Percentiles rank a stretch among this genome's conserved stretches.
Evolutionary conservation across 1,284 basidiomycete genomes (phyloP).

Genomic region (Schizophyllum commune): DNA sequence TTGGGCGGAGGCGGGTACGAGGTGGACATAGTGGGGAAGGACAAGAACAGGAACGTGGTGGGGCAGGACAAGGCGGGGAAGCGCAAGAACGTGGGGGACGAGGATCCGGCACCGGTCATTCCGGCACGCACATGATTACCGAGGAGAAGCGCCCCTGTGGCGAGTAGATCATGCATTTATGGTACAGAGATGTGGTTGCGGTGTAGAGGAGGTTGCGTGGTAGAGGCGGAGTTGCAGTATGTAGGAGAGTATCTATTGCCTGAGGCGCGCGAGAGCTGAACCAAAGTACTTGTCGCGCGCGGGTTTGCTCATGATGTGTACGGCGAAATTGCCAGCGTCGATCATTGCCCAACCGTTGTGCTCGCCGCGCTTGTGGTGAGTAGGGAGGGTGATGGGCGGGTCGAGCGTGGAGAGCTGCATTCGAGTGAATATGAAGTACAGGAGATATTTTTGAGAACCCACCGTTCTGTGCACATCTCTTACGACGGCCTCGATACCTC

Average conservation of each 20-base stretch:
- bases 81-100: not conserved
- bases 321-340: slow-evolving; percentile 69
- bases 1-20: not conserved
- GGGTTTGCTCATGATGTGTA: slow-evolving; percentile 61
- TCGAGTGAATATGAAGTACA: slow-evolving; percentile 5
- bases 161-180: too few species aligned
- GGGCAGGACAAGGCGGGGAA: not conserved
- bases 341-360: slow-evolving; percentile 76
- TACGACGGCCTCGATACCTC: slow-evolving; percentile 64
- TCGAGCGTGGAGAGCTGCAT: slow-evolving; percentile 41
- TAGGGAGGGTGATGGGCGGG: slow-evolving; percentile 52
- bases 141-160: not conserved
- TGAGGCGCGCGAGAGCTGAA: not conserved
- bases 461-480: slow-evolving; percentile 61
- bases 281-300: slow-evolving; percentile 59
- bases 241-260: not conserved
- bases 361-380: slow-evolving; percentile 48
- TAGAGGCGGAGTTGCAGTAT: too few species aligned
- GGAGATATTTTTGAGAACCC: slow-evolving; percentile 16
- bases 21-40: not conserved
- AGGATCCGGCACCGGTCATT: not conserved
- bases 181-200: too few species aligned
- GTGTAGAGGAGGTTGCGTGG: too few species aligned
- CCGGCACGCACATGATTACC: not conserved
- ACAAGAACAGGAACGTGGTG: not conserved